Evolutionary conservation across 2,329 filamentous ascomycete genomes (phyloP).

Genomic region (Hypomyces perniciosus): DNA sequence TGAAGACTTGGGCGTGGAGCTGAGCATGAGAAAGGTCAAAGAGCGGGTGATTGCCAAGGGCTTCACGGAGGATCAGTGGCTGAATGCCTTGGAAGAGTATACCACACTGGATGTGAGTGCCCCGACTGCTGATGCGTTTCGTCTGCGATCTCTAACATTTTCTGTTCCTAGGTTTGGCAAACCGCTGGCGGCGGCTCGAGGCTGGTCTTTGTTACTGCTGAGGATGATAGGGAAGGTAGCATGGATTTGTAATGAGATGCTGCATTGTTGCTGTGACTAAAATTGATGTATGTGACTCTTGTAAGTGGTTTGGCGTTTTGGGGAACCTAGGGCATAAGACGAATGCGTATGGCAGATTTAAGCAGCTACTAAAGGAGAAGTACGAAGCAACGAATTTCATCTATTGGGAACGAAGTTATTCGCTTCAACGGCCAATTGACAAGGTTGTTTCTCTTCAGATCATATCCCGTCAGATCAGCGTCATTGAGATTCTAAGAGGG

Average conservation of each 20-base stretch:
- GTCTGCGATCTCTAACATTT: background rate
- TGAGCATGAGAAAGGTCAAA: conserved; percentile 82
- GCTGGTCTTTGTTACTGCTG: conserved; percentile 62
- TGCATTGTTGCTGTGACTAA: background rate
- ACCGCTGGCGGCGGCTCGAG: conserved; percentile 64
- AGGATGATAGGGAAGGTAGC: conserved; percentile 43
- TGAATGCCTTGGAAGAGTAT: conserved; percentile 83
- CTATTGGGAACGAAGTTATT: too few relatives aligned
- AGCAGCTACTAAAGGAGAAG: background rate
- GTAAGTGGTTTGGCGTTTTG: conserved; percentile 27
- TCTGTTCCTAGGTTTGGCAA: conserved; percentile 62
- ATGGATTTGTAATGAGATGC: conserved; percentile 34
- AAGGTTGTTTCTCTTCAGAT: background rate
- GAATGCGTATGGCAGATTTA: conserved; percentile 11
- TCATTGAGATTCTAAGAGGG: background rate
- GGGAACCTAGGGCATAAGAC: conserved; percentile 11
- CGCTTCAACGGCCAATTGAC: background rate
- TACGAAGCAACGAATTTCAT: background rate
- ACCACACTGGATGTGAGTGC: conserved; percentile 77
- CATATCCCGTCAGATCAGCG: background rate
- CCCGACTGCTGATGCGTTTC: background rate
- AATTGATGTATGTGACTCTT: conserved; percentile 13
- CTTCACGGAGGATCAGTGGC: conserved; percentile 91
- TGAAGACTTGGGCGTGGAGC: conserved; percentile 53
- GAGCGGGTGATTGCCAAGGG: conserved; percentile 93